Percentiles rank a stretch among this genome's conserved stretches.
Evolutionary conservation across 2,329 filamentous ascomycete species (phyloP).

Genomic region (Polytolypa hystricis): DNA sequence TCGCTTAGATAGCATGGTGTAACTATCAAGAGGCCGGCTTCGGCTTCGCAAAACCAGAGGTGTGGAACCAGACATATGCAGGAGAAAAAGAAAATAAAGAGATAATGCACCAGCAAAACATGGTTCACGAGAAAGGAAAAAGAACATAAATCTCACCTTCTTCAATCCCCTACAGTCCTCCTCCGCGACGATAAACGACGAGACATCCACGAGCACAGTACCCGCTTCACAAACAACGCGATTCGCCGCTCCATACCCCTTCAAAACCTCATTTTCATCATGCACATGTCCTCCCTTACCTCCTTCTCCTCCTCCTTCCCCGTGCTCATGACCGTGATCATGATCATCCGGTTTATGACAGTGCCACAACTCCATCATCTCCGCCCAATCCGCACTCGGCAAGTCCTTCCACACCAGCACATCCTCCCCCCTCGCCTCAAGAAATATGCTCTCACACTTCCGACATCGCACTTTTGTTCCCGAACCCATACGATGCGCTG

Average conservation of each 20-base stretch:
- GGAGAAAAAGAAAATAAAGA: slow-evolving; percentile 3
- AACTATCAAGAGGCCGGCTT: too few species aligned
- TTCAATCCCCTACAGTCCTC: slow-evolving; percentile 48
- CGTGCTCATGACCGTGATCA: slow-evolving; percentile 33
- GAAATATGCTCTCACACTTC: slow-evolving; percentile 23
- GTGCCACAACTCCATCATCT: slow-evolving; percentile 99
- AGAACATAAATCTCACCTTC: slow-evolving; percentile 22
- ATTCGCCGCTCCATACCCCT: slow-evolving; percentile 77
- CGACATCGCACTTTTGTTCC: slow-evolving; percentile 28
- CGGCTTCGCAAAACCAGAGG: too few species aligned
- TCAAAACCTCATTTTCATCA: slow-evolving; percentile 42
- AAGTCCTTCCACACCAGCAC: slow-evolving; percentile 72
- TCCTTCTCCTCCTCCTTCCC: slow-evolving; percentile 22
- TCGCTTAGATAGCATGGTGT: too few species aligned
- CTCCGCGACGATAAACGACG: slow-evolving; percentile 60
- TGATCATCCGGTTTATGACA: slow-evolving; percentile 74
- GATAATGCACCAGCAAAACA: background rate
- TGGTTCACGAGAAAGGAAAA: background rate
- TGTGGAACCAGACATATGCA: too few species aligned
- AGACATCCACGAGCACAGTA: slow-evolving; percentile 69
- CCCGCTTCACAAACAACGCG: slow-evolving; percentile 55
- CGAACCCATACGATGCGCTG: slow-evolving; percentile 26
- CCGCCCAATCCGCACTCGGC: slow-evolving; percentile 94
- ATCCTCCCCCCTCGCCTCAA: slow-evolving; percentile 13
- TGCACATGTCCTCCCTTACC: slow-evolving; percentile 21